phyloP scores from a whole-genome alignment of 495 filamentous ascomycete species.

The Achaetomiella virescens region DNA sequence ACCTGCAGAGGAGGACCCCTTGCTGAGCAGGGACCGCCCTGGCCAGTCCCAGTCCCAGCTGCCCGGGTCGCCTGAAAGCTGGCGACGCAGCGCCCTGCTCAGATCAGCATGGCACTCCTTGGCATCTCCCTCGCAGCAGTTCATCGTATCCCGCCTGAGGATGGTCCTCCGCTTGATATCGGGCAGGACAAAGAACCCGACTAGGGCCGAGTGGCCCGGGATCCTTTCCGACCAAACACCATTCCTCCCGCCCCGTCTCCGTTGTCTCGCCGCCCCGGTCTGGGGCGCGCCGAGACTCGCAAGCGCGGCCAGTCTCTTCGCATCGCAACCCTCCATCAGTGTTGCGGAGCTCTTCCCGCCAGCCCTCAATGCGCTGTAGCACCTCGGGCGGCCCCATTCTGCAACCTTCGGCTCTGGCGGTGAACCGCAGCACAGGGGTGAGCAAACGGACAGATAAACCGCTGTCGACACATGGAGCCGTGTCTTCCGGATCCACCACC shows the following conservation, averaged over 20 bases:
- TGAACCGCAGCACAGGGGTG: not conserved
- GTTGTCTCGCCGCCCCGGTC: not conserved
- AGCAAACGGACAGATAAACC: not conserved
- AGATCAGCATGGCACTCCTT: not conserved
- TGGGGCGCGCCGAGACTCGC: not conserved
- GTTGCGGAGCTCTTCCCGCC: slow-evolving; percentile 3
- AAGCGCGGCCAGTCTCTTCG: not conserved
- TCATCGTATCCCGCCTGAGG: not conserved
- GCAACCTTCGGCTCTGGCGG: not conserved
- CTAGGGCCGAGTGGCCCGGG: not conserved
- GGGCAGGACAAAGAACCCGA: not conserved
- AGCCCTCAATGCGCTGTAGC: not conserved
- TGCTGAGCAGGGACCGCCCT: not conserved
- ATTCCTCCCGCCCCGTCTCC: not conserved
- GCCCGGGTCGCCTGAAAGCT: not conserved
- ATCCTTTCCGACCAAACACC: not conserved
- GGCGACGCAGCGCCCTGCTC: not conserved
- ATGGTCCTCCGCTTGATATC: not conserved
- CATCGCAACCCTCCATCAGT: not conserved
- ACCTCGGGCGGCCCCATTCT: not conserved
- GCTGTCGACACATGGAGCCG: not conserved
- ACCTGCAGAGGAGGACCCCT: not conserved
- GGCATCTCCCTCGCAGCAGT: not conserved
- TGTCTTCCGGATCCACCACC: not conserved
- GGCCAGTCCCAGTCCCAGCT: not conserved